Evolutionary conservation across 371 early-diverging fungal species (phyloP), one percentile per base, ranked within the genome.

Genomic region (Catenaria anguillulae): DNA sequence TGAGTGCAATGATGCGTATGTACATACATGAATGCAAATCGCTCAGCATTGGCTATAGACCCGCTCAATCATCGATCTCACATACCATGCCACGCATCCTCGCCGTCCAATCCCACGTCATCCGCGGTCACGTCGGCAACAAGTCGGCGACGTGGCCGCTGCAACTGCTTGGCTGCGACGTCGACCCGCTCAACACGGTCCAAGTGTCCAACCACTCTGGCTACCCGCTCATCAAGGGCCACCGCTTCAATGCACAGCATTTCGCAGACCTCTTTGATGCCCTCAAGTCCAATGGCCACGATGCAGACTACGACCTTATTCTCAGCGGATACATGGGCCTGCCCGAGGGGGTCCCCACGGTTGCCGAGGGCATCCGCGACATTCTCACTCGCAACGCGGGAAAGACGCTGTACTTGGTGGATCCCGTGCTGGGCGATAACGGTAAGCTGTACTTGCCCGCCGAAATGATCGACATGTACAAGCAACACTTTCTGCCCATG

Each of bases 371-470:
- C 0, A 81, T 84, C 56, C 76, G 83, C 23, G 31, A 67, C 26
- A 29, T 50, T 23, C 15, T 21, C 21, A 19, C 0, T 10, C 52
- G 52, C 52, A 50, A 1, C 31, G 12, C 31, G 5, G n/a, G n/a
- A n/a, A 31, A 29, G 1, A 10, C 29, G 19, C 50, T 50, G 19
- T 43, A 43, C 21, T 88, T 93, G 0, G 74, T 92, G 62, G 96
- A 95, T 72, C 89, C 94, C 1, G 96, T 95, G 2, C 83, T 95
- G 78, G 96, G 96, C 29, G 96, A 95, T 71, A 77, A 87, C 67
- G 89, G 86, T 12, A 69, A 76, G 17, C 68, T 95, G 17, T 93
- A 95, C 69, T 91, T 93, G 40, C 81, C 88, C 0, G 66, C 75
- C 33, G 91, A 88, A 54, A 79, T 89, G 29, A 77, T 93, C 5